A percentile compares a stretch with the other conserved stretches of the same genome.
phyloP scores from a whole-genome alignment of 2,329 filamentous ascomycete genomes.

The Coniella vitis region DNA sequence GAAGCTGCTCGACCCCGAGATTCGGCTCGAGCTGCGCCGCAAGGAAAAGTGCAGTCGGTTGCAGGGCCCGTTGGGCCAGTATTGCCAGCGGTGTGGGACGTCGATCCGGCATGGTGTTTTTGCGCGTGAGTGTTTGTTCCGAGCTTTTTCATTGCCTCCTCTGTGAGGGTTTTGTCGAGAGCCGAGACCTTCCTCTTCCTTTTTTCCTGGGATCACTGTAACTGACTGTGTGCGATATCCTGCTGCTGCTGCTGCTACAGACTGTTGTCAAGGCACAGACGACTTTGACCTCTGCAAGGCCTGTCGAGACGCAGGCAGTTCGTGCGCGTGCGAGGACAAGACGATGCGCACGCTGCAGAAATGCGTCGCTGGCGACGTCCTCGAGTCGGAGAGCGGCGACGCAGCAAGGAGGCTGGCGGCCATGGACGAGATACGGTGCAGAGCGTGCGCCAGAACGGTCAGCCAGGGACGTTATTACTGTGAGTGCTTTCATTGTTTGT shows the following conservation, averaged over 20 bases:
- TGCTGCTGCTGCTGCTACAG: no score
- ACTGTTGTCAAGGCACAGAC: slow-evolving; percentile 11
- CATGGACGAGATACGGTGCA: slow-evolving; percentile 8
- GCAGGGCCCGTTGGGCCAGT: slow-evolving; percentile 12
- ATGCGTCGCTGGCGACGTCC: slow-evolving; percentile 8
- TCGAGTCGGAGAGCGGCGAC: slow-evolving; percentile 10
- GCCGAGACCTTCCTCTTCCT: no score
- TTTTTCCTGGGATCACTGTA: no score
- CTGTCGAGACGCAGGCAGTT: slow-evolving; percentile 7
- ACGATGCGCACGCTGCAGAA: slow-evolving; percentile 13
- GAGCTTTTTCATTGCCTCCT: no score
- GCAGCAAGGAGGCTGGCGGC: slow-evolving; percentile 10
- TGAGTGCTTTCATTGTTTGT: no score
- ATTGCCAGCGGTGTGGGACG: slow-evolving; percentile 7
- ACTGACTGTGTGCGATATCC: neutral
- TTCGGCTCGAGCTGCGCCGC: slow-evolving; percentile 9
- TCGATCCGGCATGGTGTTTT: slow-evolving; percentile 13
- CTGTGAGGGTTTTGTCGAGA: no score
- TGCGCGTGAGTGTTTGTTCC: slow-evolving; percentile 3
- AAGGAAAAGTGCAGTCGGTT: slow-evolving; percentile 11
- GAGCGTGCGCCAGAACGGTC: slow-evolving; percentile 4
- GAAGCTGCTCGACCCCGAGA: slow-evolving; percentile 14
- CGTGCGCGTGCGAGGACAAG: slow-evolving; percentile 7
- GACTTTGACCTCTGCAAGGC: slow-evolving; percentile 14
- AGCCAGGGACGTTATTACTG: slow-evolving; percentile 13